phyloP scores from a whole-genome alignment of 2,329 filamentous ascomycete species.

The Penicillium fuscoglaucum region DNA sequence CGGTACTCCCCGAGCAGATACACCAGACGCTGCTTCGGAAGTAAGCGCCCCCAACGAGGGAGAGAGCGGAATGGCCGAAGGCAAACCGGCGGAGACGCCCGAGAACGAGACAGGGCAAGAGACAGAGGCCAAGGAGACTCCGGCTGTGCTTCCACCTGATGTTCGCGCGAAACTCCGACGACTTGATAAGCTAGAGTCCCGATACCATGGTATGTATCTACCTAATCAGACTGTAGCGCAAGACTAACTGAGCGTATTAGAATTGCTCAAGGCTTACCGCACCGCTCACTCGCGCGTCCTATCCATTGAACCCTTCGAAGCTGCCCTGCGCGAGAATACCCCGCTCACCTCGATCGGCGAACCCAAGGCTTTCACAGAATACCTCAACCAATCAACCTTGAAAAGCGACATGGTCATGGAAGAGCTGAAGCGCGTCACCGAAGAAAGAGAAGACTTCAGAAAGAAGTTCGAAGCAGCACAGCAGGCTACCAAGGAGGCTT shows the following conservation, averaged over 20 bases:
- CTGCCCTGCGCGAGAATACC: conserved; percentile 85
- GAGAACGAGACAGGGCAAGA: conserved; percentile 25
- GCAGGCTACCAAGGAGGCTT: conserved; percentile 60
- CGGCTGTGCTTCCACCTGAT: conserved; percentile 67
- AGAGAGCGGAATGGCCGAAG: conserved; percentile 26
- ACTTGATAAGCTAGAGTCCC: conserved; percentile 84
- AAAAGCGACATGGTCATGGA: conserved; percentile 93
- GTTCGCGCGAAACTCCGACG: conserved; percentile 74
- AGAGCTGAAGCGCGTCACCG: conserved; percentile 82
- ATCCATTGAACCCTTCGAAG: conserved; percentile 90
- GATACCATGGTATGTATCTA: conserved; percentile 69
- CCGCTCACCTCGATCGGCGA: conserved; percentile 86
- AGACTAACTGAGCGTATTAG: conserved; percentile 48
- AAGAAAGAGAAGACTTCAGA: conserved; percentile 77
- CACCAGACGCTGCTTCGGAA: conserved; percentile 36
- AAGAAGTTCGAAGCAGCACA: conserved; percentile 71
- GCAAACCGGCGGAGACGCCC: conserved; percentile 20
- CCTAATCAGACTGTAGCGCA: conserved; percentile 1
- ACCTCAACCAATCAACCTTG: conserved; percentile 79
- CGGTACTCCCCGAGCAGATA: conserved; percentile 57
- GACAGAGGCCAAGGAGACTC: conserved; percentile 25
- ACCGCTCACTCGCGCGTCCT: conserved; percentile 84
- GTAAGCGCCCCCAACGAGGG: conserved; percentile 15
- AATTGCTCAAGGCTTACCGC: conserved; percentile 86
- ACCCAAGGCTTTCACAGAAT: conserved; percentile 80